Evolutionary conservation across 208 protist species (phyloP).

Genomic region (Trichomonas tenax): DNA sequence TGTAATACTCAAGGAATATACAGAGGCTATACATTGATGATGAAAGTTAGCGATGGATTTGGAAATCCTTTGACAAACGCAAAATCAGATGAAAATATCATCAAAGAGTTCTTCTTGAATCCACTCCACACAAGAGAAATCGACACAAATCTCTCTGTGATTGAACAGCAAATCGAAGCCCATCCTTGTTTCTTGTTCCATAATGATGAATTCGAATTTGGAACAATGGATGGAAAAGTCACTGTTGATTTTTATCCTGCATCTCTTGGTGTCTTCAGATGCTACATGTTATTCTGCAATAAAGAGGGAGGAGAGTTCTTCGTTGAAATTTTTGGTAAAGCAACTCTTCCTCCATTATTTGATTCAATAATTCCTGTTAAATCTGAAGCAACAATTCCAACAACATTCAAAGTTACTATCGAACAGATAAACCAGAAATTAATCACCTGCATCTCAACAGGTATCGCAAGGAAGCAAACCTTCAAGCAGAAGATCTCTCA

Average conservation of each 20-base stretch:
- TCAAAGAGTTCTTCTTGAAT: background rate
- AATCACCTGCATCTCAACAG: background rate
- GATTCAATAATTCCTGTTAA: background rate
- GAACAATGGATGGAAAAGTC: background rate
- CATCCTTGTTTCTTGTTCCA: background rate
- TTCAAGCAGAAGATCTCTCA: background rate
- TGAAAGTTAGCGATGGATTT: background rate
- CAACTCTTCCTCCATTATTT: background rate
- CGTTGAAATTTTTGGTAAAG: background rate
- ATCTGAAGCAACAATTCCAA: background rate
- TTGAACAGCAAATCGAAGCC: background rate
- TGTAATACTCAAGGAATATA: background rate
- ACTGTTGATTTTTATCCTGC: background rate
- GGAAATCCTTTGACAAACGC: background rate
- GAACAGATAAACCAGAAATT: background rate
- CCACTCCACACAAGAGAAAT: background rate
- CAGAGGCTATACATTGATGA: background rate
- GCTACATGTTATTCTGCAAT: background rate
- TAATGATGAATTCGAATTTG: background rate
- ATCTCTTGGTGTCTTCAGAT: background rate
- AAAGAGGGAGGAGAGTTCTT: background rate
- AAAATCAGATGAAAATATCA: background rate
- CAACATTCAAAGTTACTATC: background rate
- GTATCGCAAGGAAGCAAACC: background rate
- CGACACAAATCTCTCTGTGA: background rate